phyloP scores from a whole-genome alignment of 371 early-diverging fungal genomes.

The Gilbertella persicaria region DNA sequence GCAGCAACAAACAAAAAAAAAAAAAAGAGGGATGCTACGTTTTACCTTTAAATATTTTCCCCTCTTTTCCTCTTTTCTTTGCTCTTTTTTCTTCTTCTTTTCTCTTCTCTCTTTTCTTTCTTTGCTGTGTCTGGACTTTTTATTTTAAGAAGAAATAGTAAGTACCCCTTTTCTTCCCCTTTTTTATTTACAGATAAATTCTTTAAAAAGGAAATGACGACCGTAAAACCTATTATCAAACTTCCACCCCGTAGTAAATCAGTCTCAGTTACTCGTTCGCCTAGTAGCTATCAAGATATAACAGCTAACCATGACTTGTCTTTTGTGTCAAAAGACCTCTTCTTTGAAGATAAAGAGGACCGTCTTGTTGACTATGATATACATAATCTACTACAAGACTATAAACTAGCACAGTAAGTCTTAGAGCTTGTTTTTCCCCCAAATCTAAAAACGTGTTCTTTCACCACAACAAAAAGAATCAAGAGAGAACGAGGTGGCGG shows the following conservation, averaged over 20 bases:
- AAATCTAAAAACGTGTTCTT: slow-evolving; percentile 13
- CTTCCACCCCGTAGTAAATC: slow-evolving; percentile 29
- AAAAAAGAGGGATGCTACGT: too few relatives aligned
- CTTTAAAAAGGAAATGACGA: slow-evolving; percentile 4
- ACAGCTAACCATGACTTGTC: background rate
- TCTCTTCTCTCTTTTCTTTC: too few relatives aligned
- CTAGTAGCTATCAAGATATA: slow-evolving; percentile 1
- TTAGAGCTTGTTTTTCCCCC: background rate
- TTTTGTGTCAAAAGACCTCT: slow-evolving; percentile 9
- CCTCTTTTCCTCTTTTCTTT: too few relatives aligned
- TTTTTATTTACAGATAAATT: too few relatives aligned
- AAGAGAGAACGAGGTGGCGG: slow-evolving; percentile 35
- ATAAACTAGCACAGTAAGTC: slow-evolving; percentile 19
- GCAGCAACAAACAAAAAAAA: too few relatives aligned
- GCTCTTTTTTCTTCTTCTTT: too few relatives aligned
- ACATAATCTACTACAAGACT: slow-evolving; percentile 17
- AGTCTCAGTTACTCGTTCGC: slow-evolving; percentile 9
- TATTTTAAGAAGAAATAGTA: too few relatives aligned
- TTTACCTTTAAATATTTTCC: too few relatives aligned
- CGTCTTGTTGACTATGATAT: slow-evolving; percentile 18
- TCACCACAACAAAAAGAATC: slow-evolving; percentile 20
- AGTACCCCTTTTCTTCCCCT: too few relatives aligned
- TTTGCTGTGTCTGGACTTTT: too few relatives aligned
- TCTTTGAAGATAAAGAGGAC: slow-evolving; percentile 19
- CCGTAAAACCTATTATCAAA: slow-evolving; percentile 23